Conservation (phyloP, 768 basidiomycete species). For the Tephrocybe sp. region DNA sequence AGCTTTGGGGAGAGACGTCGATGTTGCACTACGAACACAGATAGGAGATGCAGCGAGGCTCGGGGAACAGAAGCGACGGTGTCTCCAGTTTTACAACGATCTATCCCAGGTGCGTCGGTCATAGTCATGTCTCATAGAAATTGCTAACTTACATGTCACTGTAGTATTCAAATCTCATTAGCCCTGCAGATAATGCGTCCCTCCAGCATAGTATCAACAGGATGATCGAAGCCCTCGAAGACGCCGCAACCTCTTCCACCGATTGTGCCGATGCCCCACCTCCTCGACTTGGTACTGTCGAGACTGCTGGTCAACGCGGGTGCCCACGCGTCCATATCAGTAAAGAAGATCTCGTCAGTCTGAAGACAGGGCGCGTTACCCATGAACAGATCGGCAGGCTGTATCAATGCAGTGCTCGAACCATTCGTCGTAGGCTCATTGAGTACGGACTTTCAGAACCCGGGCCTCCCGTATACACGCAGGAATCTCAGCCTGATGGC, state of each 20-base stretch:
- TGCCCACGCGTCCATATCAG: neutral
- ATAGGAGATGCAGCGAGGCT: slow-evolving; percentile 16
- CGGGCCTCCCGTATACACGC: slow-evolving; percentile 18
- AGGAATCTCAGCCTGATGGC: slow-evolving; percentile 10
- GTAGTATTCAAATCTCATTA: neutral
- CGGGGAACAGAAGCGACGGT: slow-evolving; percentile 9
- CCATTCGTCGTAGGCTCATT: slow-evolving; percentile 15
- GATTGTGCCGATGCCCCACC: neutral
- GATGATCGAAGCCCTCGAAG: neutral
- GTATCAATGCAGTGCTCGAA: slow-evolving; percentile 12
- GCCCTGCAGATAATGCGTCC: neutral
- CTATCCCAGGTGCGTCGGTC: neutral
- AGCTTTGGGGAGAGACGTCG: slow-evolving; percentile 2
- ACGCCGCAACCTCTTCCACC: neutral
- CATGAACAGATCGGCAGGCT: slow-evolving; percentile 7
- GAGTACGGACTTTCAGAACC: slow-evolving; percentile 15
- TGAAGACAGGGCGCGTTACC: slow-evolving; percentile 4
- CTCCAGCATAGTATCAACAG: neutral
- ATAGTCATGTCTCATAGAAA: neutral
- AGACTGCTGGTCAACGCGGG: neutral
- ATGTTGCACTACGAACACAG: slow-evolving; percentile 10
- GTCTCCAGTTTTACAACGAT: slow-evolving; percentile 7
- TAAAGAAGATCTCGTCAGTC: slow-evolving; percentile 9
- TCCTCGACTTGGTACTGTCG: neutral
- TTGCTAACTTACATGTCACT: neutral